These are phyloP conservation scores for Arthrobotrys musiformis DNA, from an alignment of 2,329 filamentous ascomycete species.

Conservation along the genomic window DNA sequence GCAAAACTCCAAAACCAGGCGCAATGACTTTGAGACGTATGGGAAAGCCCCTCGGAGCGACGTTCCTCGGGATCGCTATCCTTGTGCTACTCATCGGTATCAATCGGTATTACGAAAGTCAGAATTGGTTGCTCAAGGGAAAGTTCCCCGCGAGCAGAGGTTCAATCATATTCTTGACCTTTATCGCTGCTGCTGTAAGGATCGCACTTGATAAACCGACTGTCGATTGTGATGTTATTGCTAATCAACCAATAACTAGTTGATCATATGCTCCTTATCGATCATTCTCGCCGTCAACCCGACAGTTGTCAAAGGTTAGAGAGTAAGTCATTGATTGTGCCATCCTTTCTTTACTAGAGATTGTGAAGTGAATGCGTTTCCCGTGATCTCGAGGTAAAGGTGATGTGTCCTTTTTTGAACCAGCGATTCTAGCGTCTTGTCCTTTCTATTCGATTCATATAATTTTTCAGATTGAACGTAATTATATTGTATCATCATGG, in stretches of 20 bases:
- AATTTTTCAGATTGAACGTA: conserved; percentile 5
- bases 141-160: conserved; percentile 83
- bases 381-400: conserved; percentile 8
- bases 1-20: conserved; percentile 56
- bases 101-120: conserved; percentile 77
- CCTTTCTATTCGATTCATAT: not conserved
- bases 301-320: conserved; percentile 35
- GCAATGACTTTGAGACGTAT: conserved; percentile 69
- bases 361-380: conserved; percentile 1
- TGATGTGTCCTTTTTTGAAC: not conserved
- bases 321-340: conserved; percentile 13
- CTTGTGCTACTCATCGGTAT: conserved; percentile 80
- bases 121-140: conserved; percentile 81
- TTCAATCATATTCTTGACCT: conserved; percentile 76
- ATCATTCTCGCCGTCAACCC: conserved; percentile 53
- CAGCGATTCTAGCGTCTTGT: not conserved
- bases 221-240: not conserved
- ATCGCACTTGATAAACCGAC: conserved; percentile 10
- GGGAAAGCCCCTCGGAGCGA: conserved; percentile 78
- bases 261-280: conserved; percentile 44
- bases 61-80: conserved; percentile 80
- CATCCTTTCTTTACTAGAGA: not conserved
- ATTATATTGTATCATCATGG: conserved; percentile 31
- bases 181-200: conserved; percentile 66
- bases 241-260: conserved; percentile 23